phyloP scores from a whole-genome alignment of 306 rosid species.

The Acacia melanoxylon region DNA sequence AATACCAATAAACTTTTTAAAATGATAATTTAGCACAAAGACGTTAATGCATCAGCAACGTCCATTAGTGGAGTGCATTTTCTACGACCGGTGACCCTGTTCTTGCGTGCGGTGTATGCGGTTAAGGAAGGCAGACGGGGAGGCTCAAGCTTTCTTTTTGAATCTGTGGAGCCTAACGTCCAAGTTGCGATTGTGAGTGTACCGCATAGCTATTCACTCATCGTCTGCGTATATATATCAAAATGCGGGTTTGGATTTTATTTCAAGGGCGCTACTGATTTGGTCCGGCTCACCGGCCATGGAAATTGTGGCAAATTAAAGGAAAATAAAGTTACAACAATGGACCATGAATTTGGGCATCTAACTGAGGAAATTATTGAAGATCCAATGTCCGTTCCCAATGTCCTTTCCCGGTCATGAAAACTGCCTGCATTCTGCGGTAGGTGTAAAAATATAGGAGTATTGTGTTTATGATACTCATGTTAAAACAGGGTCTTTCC shows the following conservation, averaged over 20 bases:
- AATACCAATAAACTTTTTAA: too few relatives aligned
- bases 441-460: background rate
- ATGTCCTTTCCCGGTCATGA: too few relatives aligned
- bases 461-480: too few relatives aligned
- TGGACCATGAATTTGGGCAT: constrained; percentile 62
- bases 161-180: constrained; percentile 66
- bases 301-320: constrained; percentile 84
- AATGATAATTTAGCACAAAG: too few relatives aligned
- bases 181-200: constrained; percentile 38
- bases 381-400: constrained; percentile 69
- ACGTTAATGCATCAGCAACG: too few relatives aligned
- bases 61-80: too few relatives aligned
- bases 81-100: too few relatives aligned
- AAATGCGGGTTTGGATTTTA: constrained; percentile 24
- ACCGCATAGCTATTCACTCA: background rate
- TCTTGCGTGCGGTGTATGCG: constrained; percentile 64
- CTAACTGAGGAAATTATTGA: constrained; percentile 56
- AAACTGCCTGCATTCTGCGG: constrained; percentile 86
- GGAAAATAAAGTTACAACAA: constrained; percentile 62
- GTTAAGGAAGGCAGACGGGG: constrained; percentile 71
- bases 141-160: constrained; percentile 86
- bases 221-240: too few relatives aligned
- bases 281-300: constrained; percentile 75
- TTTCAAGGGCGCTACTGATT: constrained; percentile 81
- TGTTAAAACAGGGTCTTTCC: too few relatives aligned